Evolutionary conservation across 2,329 filamentous ascomycete species (phyloP).

Genomic region (Monosporascus sp.): DNA sequence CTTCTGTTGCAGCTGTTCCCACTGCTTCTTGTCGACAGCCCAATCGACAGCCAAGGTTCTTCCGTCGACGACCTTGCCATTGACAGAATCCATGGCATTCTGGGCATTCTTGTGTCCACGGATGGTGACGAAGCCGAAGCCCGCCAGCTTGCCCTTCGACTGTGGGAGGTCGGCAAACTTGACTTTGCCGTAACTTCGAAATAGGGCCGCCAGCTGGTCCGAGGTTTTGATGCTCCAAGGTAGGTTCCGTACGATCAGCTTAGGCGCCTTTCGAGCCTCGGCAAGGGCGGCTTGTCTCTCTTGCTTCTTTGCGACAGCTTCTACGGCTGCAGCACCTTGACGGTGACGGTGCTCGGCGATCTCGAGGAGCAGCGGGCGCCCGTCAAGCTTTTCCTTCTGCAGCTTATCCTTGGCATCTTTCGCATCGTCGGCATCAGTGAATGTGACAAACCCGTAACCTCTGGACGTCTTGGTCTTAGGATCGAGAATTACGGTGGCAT

Average conservation of each 20-base stretch:
- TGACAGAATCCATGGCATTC: constrained; percentile 75
- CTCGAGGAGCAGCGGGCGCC: constrained; percentile 78
- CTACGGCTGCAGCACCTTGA: constrained; percentile 25
- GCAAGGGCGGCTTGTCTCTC: constrained; percentile 56
- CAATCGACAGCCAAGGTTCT: constrained; percentile 89
- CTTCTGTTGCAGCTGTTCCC: constrained; percentile 65
- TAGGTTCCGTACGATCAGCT: constrained; percentile 85
- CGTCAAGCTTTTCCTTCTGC: constrained; percentile 71
- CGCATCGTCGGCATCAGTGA: constrained; percentile 90
- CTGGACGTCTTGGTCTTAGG: constrained; percentile 79
- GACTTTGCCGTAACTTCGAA: constrained; percentile 85
- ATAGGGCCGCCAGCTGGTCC: constrained; percentile 73
- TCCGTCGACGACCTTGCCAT: constrained; percentile 86
- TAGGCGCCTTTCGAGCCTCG: constrained; percentile 58
- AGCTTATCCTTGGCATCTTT: constrained; percentile 74
- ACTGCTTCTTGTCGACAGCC: constrained; percentile 88
- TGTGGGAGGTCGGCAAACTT: constrained; percentile 83
- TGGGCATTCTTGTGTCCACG: constrained; percentile 87
- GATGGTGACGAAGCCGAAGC: constrained; percentile 90
- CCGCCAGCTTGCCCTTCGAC: constrained; percentile 67
- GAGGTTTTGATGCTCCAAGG: constrained; percentile 92
- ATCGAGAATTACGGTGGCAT: constrained; percentile 88
- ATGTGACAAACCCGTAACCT: constrained; percentile 95
- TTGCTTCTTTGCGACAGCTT: constrained; percentile 49
- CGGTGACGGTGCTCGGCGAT: constrained; percentile 81